These are phyloP conservation scores for Butyriboletus loyo DNA, from an alignment of 768 basidiomycete genomes.

Conservation along the genomic window DNA sequence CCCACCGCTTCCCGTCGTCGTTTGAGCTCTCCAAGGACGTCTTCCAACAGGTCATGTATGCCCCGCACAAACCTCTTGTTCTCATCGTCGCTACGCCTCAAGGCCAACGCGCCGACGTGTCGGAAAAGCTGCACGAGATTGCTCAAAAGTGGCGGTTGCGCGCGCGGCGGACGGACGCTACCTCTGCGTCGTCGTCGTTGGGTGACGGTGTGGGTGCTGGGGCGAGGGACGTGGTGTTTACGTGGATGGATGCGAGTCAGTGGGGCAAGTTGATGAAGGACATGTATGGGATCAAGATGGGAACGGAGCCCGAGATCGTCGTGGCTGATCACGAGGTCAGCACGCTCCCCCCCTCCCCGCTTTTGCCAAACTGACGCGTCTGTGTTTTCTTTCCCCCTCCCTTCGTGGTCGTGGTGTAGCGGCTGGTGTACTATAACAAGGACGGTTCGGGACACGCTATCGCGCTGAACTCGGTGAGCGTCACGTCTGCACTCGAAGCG, in stretches of 20 bases:
- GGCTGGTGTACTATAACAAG: conserved; percentile 70
- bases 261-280: conserved; percentile 91
- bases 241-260: conserved; percentile 82
- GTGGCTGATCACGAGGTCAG: conserved; percentile 69
- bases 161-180: neutral
- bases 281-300: conserved; percentile 71
- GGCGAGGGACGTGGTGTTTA: conserved; percentile 67
- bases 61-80: conserved; percentile 70
- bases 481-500: conserved; percentile 72
- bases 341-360: accelerated
- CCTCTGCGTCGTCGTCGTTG: neutral
- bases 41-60: conserved; percentile 86
- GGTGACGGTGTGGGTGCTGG: conserved; percentile 18
- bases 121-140: conserved; percentile 47
- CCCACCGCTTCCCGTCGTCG: conserved; percentile 69
- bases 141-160: conserved; percentile 57
- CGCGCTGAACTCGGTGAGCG: conserved; percentile 48
- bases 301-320: conserved; percentile 44
- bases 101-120: conserved; percentile 38
- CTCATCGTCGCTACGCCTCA: conserved; percentile 60
- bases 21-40: conserved; percentile 74
- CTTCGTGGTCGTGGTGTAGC: conserved; percentile 36
- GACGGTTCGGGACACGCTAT: conserved; percentile 57
- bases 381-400: too few relatives aligned
- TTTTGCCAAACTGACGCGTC: neutral